A percentile compares a stretch with the other conserved stretches of the same genome.
phyloP scores from a whole-genome alignment of 306 rosid genomes.

The Cucurbita moschata region DNA sequence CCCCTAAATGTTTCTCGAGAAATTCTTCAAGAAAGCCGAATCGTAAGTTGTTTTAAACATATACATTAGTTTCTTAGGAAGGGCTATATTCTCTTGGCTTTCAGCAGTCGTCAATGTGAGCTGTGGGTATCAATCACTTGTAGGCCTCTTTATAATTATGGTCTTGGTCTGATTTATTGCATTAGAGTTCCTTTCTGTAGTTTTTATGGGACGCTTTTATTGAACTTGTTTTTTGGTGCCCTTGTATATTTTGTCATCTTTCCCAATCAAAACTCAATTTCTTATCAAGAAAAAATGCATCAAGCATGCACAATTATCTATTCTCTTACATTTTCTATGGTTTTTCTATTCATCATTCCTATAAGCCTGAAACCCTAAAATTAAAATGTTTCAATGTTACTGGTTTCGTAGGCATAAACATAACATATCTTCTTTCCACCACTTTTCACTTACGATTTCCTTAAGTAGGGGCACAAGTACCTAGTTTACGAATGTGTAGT shows the following conservation, averaged over 20 bases:
- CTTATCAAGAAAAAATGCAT: not conserved
- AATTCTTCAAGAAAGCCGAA: conserved; percentile 98
- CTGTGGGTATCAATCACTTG: too few species aligned
- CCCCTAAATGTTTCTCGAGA: conserved; percentile 95
- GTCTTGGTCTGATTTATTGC: too few species aligned
- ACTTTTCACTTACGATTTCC: too few species aligned
- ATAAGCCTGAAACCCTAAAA: not conserved
- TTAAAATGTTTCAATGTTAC: not conserved
- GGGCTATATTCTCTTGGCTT: not conserved
- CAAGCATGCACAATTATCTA: not conserved
- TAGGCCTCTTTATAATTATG: too few species aligned
- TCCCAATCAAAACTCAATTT: too few species aligned
- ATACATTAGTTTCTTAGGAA: not conserved
- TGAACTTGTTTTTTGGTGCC: too few species aligned
- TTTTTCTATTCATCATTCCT: not conserved
- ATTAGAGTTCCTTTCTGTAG: too few species aligned
- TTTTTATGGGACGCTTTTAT: too few species aligned
- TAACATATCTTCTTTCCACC: not conserved
- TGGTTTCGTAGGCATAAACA: not conserved
- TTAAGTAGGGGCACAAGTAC: too few species aligned
- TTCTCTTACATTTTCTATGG: not conserved
- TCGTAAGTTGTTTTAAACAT: conserved; percentile 34
- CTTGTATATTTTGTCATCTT: too few species aligned
- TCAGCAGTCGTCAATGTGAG: not conserved
- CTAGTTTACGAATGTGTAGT: too few species aligned